Evolutionary conservation across 345 rosid species (phyloP).

Genomic region (Eutrema yunnanense): DNA sequence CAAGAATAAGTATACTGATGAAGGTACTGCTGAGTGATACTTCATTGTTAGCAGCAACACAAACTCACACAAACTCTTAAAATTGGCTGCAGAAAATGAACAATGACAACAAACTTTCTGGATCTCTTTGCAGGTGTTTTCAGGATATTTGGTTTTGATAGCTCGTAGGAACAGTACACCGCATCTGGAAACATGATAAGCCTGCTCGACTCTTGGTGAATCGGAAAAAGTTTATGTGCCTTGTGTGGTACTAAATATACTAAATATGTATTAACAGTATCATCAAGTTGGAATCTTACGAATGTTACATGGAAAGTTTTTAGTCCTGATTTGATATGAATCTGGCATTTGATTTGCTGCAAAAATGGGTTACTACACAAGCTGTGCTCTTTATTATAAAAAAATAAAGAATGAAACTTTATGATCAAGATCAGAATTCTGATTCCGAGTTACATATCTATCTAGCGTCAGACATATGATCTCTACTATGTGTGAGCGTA

Average conservation of each 20-base stretch:
- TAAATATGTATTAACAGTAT: background rate
- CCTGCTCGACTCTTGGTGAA: background rate
- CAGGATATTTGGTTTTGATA: slow-evolving; percentile 83
- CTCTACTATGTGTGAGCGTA: background rate
- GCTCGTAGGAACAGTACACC: slow-evolving; percentile 33
- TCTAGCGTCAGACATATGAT: background rate
- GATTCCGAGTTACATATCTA: slow-evolving; percentile 1
- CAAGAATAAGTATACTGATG: slow-evolving; percentile 88
- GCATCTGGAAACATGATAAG: background rate
- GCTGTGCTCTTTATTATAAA: slow-evolving; percentile 14
- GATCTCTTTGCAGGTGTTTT: slow-evolving; percentile 65
- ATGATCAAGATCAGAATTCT: slow-evolving; percentile 2
- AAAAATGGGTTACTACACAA: slow-evolving; percentile 5
- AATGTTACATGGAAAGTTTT: background rate
- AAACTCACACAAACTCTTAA: background rate
- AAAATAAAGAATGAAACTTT: slow-evolving; percentile 2
- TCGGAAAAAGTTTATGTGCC: background rate
- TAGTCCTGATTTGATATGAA: background rate
- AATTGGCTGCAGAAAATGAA: background rate
- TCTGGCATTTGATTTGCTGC: slow-evolving; percentile 8
- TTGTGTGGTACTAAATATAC: background rate
- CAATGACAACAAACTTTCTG: slow-evolving; percentile 1
- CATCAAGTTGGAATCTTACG: background rate
- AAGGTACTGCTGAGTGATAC: slow-evolving; percentile 46
- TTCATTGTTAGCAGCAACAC: background rate